Conservation (phyloP, 306 rosid genomes). For the Ormosia emarginata region DNA sequence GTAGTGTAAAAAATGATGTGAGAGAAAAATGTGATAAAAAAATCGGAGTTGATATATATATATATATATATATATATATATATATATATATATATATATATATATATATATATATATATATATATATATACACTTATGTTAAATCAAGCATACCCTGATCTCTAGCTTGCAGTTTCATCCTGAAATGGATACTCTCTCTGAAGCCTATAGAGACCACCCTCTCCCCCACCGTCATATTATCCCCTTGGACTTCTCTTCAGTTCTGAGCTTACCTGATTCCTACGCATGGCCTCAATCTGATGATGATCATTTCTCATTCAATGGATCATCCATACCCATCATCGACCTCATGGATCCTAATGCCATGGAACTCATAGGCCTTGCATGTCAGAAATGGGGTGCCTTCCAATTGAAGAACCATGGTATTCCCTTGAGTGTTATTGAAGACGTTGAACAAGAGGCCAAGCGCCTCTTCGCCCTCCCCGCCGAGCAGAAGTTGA, state of each 20-base stretch:
- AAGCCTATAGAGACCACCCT: conserved; percentile 39
- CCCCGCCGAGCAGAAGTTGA: conserved; percentile 46
- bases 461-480: conserved; percentile 50
- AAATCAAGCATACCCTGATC: not conserved
- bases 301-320: not conserved
- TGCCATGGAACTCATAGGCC: conserved; percentile 37
- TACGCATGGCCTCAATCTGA: conserved; percentile 52
- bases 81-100: no score
- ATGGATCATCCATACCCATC: conserved; percentile 38
- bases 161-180: not conserved
- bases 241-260: conserved; percentile 60
- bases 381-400: conserved; percentile 78
- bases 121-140: not conserved
- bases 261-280: conserved; percentile 55
- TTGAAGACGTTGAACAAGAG: conserved; percentile 41
- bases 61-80: no score
- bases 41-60: no score
- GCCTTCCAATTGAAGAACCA: conserved; percentile 63
- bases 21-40: no score
- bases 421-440: conserved; percentile 37
- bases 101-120: no score
- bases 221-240: conserved; percentile 41
- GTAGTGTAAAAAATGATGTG: no score
- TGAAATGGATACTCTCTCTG: conserved; percentile 49
- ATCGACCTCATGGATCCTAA: conserved; percentile 58